phyloP scores from a whole-genome alignment of 768 basidiomycete genomes.

The Mycena capillaripes region DNA sequence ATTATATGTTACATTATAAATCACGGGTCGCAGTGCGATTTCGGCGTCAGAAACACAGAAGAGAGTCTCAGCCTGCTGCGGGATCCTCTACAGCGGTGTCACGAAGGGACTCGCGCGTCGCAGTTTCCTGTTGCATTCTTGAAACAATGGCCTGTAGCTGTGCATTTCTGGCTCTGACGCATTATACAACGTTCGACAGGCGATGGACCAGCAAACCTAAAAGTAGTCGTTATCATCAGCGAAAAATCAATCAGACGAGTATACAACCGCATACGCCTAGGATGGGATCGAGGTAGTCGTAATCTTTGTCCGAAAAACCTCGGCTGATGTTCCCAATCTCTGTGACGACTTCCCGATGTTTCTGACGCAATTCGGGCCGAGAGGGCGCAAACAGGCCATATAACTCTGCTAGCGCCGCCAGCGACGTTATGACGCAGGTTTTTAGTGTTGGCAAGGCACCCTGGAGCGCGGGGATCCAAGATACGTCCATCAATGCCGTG shows the following conservation, averaged over 20 bases:
- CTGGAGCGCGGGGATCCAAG: constrained; percentile 20
- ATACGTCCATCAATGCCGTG: constrained; percentile 18
- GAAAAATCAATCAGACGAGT: not conserved
- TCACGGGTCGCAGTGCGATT: no score
- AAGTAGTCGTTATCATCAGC: not conserved
- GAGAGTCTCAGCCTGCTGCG: no score
- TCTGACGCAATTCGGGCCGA: constrained; percentile 10
- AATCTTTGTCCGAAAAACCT: constrained; percentile 21
- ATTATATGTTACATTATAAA: not conserved
- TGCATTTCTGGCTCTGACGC: not conserved
- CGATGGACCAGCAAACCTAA: constrained; percentile 25
- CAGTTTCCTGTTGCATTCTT: constrained; percentile 15
- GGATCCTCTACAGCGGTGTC: not conserved
- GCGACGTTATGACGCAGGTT: not conserved
- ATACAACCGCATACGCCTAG: constrained; percentile 10
- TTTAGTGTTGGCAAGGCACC: constrained; percentile 14
- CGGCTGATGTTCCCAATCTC: constrained; percentile 20
- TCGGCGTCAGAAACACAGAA: not conserved
- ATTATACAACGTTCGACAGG: not conserved
- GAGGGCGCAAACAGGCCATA: constrained; percentile 23
- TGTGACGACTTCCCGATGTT: constrained; percentile 10
- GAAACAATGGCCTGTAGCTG: no score
- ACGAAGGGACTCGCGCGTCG: not conserved
- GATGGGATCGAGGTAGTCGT: constrained; percentile 11
- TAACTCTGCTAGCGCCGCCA: constrained; percentile 20